Base-by-base conservation (phyloP, 495 filamentous ascomycete genomes). In the Podospora anserina region DNA sequence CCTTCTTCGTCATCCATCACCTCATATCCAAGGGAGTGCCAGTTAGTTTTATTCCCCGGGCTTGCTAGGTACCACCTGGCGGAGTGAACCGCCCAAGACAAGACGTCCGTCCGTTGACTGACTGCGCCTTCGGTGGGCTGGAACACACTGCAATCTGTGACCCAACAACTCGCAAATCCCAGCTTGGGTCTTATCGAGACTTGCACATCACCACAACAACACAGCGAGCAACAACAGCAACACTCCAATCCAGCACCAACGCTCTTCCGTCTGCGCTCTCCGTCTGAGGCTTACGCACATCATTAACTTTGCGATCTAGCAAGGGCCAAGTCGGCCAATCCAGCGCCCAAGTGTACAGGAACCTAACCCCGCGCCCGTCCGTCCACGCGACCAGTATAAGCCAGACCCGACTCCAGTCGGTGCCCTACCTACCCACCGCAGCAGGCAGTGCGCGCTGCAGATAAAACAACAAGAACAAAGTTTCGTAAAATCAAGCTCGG, bases 361-460 rank as follows among this genome's bases (percentile, higher is more conserved):
- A 67, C 70, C 67, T 65, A 67, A 72, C 70, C 67, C 69, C 69
- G 69, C 69, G 69, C 66, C 58, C 69, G 49, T 55, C 56, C 66
- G 53, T 63, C 56, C 69, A 71, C 69, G 69, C 69, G 69, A 71
- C 69, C 66, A 28, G 64, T 66, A 28, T 44, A 66, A 44, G 39
- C 7, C 15, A 61, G 30, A 30, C 59, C 58, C 16, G 6, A 61
- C 27, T 61, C 18, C 20, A 61, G 16, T 26, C 61, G 18, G n/a
- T 62, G 19, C 27, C 27, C 23, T 32, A 44, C 32, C 30, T 23
- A 23, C 23, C 23, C 23, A 23, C 23, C 1, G 23, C 23, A 23
- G 23, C 23, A 23, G 23, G 15, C 39, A 49, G 39, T 16, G 39
- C 39, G 39, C 39, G 13, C n/a, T 60, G 58, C 32, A 63, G 44